Evolutionary conservation across 306 rosid genomes (phyloP).

Genomic region (Argentina anserina): DNA sequence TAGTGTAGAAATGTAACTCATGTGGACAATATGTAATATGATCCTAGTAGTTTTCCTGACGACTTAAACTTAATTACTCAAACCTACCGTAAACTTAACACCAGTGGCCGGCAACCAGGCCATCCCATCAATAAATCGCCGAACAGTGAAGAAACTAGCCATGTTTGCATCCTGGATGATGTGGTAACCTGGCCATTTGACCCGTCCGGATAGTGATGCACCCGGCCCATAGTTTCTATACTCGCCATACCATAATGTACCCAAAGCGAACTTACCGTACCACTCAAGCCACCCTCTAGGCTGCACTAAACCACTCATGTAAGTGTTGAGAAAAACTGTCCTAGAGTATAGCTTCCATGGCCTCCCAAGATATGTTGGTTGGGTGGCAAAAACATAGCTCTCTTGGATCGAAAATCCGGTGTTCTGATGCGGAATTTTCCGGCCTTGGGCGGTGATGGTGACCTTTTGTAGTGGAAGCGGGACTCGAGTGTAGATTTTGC

Average conservation of each 20-base stretch:
- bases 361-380: constrained; percentile 68
- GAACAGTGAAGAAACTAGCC: constrained; percentile 49
- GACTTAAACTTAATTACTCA: constrained; percentile 34
- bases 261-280: constrained; percentile 66
- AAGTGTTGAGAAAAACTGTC: constrained; percentile 69
- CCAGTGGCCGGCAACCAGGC: constrained; percentile 75
- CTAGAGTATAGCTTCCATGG: constrained; percentile 79
- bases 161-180: constrained; percentile 42
- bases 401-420: constrained; percentile 75
- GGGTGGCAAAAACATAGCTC: constrained; percentile 59
- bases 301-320: constrained; percentile 68
- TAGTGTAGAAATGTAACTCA: not conserved
- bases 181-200: constrained; percentile 75
- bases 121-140: constrained; percentile 46
- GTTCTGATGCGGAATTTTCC: constrained; percentile 73
- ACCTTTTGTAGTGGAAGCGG: constrained; percentile 74
- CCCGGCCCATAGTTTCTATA: constrained; percentile 71
- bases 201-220: constrained; percentile 30
- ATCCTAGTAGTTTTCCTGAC: not conserved
- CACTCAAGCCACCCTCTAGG: constrained; percentile 87
- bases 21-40: not conserved
- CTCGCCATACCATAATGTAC: constrained; percentile 87
- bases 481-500: constrained; percentile 70
- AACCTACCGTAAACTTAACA: constrained; percentile 49
- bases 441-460: constrained; percentile 77